These are phyloP conservation scores for Chrysanthemum seticuspe DNA, from an alignment of 129 eudicot genomes.

Conservation along the genomic window DNA sequence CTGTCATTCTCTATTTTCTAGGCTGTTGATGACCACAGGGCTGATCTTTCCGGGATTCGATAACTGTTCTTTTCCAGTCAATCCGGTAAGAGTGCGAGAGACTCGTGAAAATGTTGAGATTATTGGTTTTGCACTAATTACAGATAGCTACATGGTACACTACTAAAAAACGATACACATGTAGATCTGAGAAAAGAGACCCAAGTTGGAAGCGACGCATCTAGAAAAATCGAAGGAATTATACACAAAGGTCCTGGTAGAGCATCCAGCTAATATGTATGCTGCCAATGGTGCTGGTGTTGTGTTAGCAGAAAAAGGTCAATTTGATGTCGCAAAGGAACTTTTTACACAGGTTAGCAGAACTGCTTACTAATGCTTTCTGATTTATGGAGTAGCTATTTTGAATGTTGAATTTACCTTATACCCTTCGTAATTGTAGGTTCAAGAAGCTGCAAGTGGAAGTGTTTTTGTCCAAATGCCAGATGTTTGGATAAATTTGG, in stretches of 20 bases:
- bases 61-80: no score
- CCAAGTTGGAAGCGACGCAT: conserved; percentile 94
- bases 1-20: no score
- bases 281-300: conserved; percentile 99
- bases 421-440: conserved; percentile 39
- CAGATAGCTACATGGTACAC: no score
- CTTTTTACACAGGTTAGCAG: conserved; percentile 81
- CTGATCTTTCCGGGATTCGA: no score
- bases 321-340: conserved; percentile 89
- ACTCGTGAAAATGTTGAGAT: no score
- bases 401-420: not conserved
- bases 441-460: conserved; percentile 99
- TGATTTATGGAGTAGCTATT: not conserved
- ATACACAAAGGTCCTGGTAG: conserved; percentile 73
- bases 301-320: conserved; percentile 96
- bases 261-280: conserved; percentile 76
- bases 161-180: no score
- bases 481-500: conserved; percentile 95
- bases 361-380: not conserved
- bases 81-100: no score
- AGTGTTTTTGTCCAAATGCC: conserved; percentile 87
- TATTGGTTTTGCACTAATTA: no score
- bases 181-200: conserved; percentile 2
- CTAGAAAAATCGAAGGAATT: conserved; percentile 94
- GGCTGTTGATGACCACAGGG: no score